Percentiles rank a stretch among this genome's conserved stretches.
Conservation (phyloP, 1,139 yeast species). For the Schwanniomyces etchellsii region DNA sequence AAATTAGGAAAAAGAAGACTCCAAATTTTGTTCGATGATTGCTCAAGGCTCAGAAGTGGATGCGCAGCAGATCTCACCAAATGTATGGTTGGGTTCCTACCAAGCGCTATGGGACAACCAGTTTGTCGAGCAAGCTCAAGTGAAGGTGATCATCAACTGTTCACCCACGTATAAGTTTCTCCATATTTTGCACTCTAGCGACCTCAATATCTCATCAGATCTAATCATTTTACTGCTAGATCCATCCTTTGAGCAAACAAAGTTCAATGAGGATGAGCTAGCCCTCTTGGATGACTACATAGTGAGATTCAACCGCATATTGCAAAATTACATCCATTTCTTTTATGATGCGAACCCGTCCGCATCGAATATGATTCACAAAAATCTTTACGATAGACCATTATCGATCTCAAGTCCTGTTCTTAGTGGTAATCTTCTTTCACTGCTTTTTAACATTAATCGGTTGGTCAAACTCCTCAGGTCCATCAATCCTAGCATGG, state of each 20-base stretch:
- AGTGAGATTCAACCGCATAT: slow-evolving; percentile 25
- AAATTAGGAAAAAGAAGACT: too few species aligned
- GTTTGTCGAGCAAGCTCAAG: slow-evolving; percentile 20
- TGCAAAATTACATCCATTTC: slow-evolving; percentile 35
- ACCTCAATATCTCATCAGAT: slow-evolving; percentile 29
- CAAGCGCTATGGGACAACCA: slow-evolving; percentile 11
- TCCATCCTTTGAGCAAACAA: slow-evolving; percentile 23
- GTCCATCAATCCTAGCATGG: slow-evolving; percentile 27
- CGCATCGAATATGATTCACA: slow-evolving; percentile 22
- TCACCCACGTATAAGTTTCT: slow-evolving; percentile 30
- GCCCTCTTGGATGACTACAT: slow-evolving; percentile 19
- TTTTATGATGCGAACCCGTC: slow-evolving; percentile 32
- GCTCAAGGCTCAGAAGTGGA: too few species aligned
- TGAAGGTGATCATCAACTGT: slow-evolving; percentile 39
- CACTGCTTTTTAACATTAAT: slow-evolving; percentile 33
- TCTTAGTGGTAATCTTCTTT: slow-evolving; percentile 33
- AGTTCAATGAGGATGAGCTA: slow-evolving; percentile 15
- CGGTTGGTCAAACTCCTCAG: slow-evolving; percentile 33
- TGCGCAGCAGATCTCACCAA: slow-evolving; percentile 20
- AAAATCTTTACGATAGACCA: slow-evolving; percentile 21
- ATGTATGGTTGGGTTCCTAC: slow-evolving; percentile 27
- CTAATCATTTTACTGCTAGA: slow-evolving; percentile 36
- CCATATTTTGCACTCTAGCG: slow-evolving; percentile 14
- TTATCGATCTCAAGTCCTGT: slow-evolving; percentile 31
- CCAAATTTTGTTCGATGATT: too few species aligned